phyloP scores from a whole-genome alignment of 495 filamentous ascomycete species.

The Xylaria acuta region DNA sequence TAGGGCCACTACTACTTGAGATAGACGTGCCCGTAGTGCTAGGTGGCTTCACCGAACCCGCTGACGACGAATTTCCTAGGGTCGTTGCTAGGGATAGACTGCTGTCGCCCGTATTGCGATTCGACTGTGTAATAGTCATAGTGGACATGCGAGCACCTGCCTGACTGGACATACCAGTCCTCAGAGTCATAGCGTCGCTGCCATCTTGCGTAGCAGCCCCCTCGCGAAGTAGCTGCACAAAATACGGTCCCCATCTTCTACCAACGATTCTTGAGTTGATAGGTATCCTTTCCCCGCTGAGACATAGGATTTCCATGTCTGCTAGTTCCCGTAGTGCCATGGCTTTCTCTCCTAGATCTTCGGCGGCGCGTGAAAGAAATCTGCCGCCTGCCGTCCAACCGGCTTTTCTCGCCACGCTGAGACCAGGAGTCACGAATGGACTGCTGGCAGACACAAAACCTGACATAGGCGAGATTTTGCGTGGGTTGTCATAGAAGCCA shows the following conservation, averaged over 20 bases:
- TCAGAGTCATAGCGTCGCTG: slow-evolving; percentile 53
- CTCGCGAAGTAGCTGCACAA: slow-evolving; percentile 86
- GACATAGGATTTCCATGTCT: slow-evolving; percentile 96
- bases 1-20: slow-evolving; percentile 38
- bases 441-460: slow-evolving; percentile 82
- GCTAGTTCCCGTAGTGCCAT: slow-evolving; percentile 80
- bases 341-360: slow-evolving; percentile 83
- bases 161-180: slow-evolving; percentile 50
- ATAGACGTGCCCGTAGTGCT: slow-evolving; percentile 46
- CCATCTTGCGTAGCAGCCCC: slow-evolving; percentile 66
- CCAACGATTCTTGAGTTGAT: slow-evolving; percentile 90
- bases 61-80: slow-evolving; percentile 56
- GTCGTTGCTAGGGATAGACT: slow-evolving; percentile 66
- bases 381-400: slow-evolving; percentile 74
- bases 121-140: slow-evolving; percentile 81
- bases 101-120: slow-evolving; percentile 59
- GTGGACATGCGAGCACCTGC: slow-evolving; percentile 71
- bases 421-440: slow-evolving; percentile 57
- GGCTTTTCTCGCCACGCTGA: slow-evolving; percentile 64
- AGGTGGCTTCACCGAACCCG: slow-evolving; percentile 49
- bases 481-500: slow-evolving; percentile 93
- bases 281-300: slow-evolving; percentile 88
- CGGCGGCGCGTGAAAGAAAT: slow-evolving; percentile 68
- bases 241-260: slow-evolving; percentile 92
- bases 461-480: slow-evolving; percentile 75